A percentile compares a stretch with the other conserved stretches of the same genome.
Evolutionary conservation across 495 filamentous ascomycete genomes (phyloP).

Genomic region (Aspergillus diversus): DNA sequence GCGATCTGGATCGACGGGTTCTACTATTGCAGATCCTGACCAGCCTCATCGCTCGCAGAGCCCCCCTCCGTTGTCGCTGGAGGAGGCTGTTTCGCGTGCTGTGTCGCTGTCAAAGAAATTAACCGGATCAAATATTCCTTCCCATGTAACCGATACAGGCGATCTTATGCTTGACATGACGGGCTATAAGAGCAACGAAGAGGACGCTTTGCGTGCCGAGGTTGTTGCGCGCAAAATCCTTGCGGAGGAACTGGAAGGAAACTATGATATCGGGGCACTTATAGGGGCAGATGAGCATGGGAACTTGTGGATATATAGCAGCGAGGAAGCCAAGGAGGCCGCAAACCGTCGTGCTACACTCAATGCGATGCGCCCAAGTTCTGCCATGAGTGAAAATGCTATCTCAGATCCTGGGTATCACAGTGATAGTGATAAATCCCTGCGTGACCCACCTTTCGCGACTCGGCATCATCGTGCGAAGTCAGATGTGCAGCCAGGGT

Average conservation of each 20-base stretch:
- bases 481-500: constrained; percentile 70
- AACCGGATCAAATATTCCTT: constrained; percentile 86
- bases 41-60: constrained; percentile 61
- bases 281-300: constrained; percentile 95
- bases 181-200: constrained; percentile 89
- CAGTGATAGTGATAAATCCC: constrained; percentile 68
- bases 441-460: constrained; percentile 38
- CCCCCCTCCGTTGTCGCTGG: constrained; percentile 72
- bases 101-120: constrained; percentile 86
- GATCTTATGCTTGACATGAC: constrained; percentile 99
- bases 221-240: constrained; percentile 93
- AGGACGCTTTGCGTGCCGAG: constrained; percentile 88
- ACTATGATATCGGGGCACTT: constrained; percentile 93
- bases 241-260: constrained; percentile 90
- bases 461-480: constrained; percentile 59
- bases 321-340: constrained; percentile 89
- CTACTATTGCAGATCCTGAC: constrained; percentile 34
- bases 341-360: constrained; percentile 59
- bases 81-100: constrained; percentile 81
- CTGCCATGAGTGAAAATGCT: constrained; percentile 72
- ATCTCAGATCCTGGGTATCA: constrained; percentile 93
- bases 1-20: constrained; percentile 16
- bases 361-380: constrained; percentile 55
- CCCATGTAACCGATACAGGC: constrained; percentile 87
- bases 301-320: constrained; percentile 98